Percentiles rank a stretch among this genome's conserved stretches.
Evolutionary conservation across 805 yeast genomes (phyloP).

Genomic region (Cyberlindnera euphorbiiphila): DNA sequence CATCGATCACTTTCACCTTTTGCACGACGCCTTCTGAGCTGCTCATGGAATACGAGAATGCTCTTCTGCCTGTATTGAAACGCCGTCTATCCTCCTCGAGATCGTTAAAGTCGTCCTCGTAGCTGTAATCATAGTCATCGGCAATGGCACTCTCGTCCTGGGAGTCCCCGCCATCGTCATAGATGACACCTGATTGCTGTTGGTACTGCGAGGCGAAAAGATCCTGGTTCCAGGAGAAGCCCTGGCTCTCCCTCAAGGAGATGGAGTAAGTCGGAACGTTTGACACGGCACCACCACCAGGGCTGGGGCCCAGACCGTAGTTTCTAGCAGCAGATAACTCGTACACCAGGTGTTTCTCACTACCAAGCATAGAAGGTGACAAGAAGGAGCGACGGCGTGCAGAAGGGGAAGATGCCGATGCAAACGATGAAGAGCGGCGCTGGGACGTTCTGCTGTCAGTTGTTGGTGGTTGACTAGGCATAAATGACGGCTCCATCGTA

Average conservation of each 20-base stretch:
- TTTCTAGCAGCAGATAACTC: slow-evolving; percentile 31
- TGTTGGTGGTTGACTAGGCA: too few relatives aligned
- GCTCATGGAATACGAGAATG: slow-evolving; percentile 16
- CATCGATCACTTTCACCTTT: slow-evolving; percentile 24
- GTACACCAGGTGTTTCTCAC: slow-evolving; percentile 52
- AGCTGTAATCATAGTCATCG: slow-evolving; percentile 6
- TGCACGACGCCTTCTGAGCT: slow-evolving; percentile 17
- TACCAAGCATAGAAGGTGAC: slow-evolving; percentile 52
- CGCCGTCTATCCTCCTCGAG: slow-evolving; percentile 7
- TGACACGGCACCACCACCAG: too few relatives aligned
- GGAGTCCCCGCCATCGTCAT: slow-evolving; percentile 25
- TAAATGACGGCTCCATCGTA: too few relatives aligned
- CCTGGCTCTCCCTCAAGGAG: slow-evolving; percentile 60
- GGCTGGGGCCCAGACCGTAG: slow-evolving; percentile 1
- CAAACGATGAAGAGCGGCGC: slow-evolving; percentile 19
- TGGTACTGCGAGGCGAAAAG: slow-evolving; percentile 69
- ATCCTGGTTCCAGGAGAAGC: slow-evolving; percentile 75
- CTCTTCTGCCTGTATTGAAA: slow-evolving; percentile 16
- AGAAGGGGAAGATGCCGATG: slow-evolving; percentile 30
- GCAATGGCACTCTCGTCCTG: slow-evolving; percentile 10
- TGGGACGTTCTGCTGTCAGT: slow-evolving; percentile 2
- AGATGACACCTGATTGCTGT: slow-evolving; percentile 43
- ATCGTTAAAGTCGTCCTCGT: slow-evolving; percentile 7
- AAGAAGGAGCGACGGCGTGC: slow-evolving; percentile 54
- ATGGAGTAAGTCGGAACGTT: slow-evolving; percentile 35